Conservation (phyloP, 1,284 basidiomycete species). For the Xanthoconium separans region DNA sequence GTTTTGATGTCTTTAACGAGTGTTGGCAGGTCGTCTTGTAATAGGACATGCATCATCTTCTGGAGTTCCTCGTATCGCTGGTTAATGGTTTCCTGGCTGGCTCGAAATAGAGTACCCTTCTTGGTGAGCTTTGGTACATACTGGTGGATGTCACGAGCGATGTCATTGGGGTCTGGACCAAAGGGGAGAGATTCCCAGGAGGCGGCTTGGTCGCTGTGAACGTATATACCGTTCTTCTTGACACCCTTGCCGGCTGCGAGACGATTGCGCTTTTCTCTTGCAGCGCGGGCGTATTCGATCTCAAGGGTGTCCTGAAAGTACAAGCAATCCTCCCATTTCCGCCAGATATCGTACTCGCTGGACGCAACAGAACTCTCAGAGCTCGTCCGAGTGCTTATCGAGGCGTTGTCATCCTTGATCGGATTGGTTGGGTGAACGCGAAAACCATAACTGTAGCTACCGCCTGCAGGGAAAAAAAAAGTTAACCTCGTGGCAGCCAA, state of each 20-base stretch:
- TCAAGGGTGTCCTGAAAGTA: conserved; percentile 71
- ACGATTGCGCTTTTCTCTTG: conserved; percentile 61
- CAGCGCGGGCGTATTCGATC: conserved; percentile 56
- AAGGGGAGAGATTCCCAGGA: conserved; percentile 83
- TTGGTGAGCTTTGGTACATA: conserved; percentile 65
- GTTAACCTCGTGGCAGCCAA: neutral
- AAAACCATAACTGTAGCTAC: conserved; percentile 59
- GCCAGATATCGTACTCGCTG: conserved; percentile 67
- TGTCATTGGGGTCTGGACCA: conserved; percentile 70
- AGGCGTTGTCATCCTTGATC: conserved; percentile 40
- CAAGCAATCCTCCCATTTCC: conserved; percentile 78
- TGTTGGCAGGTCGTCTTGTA: conserved; percentile 57
- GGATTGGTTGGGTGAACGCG: conserved; percentile 53
- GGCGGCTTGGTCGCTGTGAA: conserved; percentile 64
- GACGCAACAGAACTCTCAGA: conserved; percentile 28
- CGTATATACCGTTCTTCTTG: conserved; percentile 70
- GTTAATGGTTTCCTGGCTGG: conserved; percentile 63
- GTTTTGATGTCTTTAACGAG: conserved; percentile 63
- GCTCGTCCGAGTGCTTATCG: conserved; percentile 35
- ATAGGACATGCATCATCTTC: conserved; percentile 57
- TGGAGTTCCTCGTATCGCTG: conserved; percentile 59
- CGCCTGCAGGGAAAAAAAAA: conserved; percentile 40
- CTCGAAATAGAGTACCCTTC: conserved; percentile 68
- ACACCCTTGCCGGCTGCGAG: conserved; percentile 69
- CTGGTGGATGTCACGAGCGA: conserved; percentile 64